phyloP scores from a whole-genome alignment of 2,329 filamentous ascomycete species.

The Cercospora sp. region DNA sequence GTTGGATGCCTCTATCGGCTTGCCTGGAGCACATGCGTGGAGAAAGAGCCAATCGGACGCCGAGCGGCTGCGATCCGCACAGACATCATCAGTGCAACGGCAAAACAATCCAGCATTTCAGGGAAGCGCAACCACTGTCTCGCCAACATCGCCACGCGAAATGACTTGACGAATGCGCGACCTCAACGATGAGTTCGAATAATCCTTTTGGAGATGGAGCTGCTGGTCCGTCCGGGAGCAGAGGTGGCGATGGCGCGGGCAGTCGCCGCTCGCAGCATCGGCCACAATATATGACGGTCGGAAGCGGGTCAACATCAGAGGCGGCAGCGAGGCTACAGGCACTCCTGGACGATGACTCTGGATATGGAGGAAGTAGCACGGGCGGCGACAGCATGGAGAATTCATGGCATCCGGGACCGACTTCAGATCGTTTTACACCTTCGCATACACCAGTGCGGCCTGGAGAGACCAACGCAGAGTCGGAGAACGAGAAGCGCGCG shows the following conservation, averaged over 20 bases:
- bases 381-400: conserved; percentile 59
- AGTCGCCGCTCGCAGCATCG: conserved; percentile 33
- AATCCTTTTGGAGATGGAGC: conserved; percentile 34
- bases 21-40: not conserved
- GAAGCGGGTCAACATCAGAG: conserved; percentile 75
- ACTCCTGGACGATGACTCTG: conserved; percentile 83
- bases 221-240: conserved; percentile 32
- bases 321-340: conserved; percentile 78
- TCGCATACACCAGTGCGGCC: conserved; percentile 54
- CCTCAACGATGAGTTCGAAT: conserved; percentile 36
- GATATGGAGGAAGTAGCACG: conserved; percentile 79
- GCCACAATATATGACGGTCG: conserved; percentile 84
- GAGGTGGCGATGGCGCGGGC: conserved; percentile 27
- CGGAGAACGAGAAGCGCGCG: conserved; percentile 64
- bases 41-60: conserved; percentile 1
- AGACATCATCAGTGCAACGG: conserved; percentile 3
- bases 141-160: not conserved
- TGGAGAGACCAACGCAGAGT: conserved; percentile 50
- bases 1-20: not conserved
- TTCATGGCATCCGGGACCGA: conserved; percentile 57
- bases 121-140: not conserved
- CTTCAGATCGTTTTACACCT: conserved; percentile 59
- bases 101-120: conserved; percentile 7
- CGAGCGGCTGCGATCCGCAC: not conserved
- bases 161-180: conserved; percentile 11